Base-by-base conservation (phyloP, 305 asterid genomes). In the Solanum hybrid region DNA sequence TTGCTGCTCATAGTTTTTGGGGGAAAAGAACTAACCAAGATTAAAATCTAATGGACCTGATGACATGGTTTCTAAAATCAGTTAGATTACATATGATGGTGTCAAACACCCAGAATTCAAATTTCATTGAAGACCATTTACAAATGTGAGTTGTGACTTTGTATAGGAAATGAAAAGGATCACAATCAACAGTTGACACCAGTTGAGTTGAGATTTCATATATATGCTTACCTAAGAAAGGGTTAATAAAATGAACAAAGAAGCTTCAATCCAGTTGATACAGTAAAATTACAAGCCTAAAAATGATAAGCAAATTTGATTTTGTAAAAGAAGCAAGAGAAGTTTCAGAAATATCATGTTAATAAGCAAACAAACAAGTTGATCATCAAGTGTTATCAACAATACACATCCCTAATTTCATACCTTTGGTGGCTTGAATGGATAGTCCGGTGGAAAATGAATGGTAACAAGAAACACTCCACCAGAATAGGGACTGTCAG, bases 351-450 rank as follows among this genome's bases (percentile, higher is more conserved):
- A 84, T 51, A 51, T 84, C 73, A 51, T 29, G 75, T 51, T 42
- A 51, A 84, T 46, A 84, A 20, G 40, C 11, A 51, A 83, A 29
- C 75, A 84, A 51, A 84, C 40, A 51, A 51, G 29, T 35, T 46
- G 69, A 57, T 42, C 14, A 51, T 42, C 87, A 42, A 42, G 87
- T 82, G 87, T 84, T 12, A 84, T 46, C 74, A 84, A 29, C 40
- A 84, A 83, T 88, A 40, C 29, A 28, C 2, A 26, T 42, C 37
- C 36, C 82, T 33, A 61, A n/a, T 46, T 33, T 8, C 61, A 82
- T 91, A 95, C 98, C 97, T 95, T 96, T 1, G 98, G 98, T 67
- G 98, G 98, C 91, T 96, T 96, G 91, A 95, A 96, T 20, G 97
- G 98, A 90, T 95, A 96, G 92, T 96, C 97, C 13, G 97, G 98